Evolutionary conservation across 495 filamentous ascomycete genomes (phyloP), one percentile per base, ranked within the genome.

Genomic region (Glarea lozoyensis): DNA sequence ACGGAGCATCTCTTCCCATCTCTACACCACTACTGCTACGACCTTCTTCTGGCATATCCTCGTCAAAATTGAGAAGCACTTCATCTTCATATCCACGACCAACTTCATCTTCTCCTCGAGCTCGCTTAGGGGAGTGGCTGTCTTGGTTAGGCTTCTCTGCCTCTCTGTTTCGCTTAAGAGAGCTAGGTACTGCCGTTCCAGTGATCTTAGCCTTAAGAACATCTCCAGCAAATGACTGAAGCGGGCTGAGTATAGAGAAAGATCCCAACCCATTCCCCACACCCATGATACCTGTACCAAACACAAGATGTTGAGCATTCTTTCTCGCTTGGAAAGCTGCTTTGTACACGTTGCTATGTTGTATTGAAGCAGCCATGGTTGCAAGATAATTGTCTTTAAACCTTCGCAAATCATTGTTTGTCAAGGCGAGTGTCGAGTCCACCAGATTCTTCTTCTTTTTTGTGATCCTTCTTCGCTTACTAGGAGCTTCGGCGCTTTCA

Each of bases 1-100:
- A 62, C 1, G 69, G 68, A 4, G 75, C 79, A 18, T 79, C 69
- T 38, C 81, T 75, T 4, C 72, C 78, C 20, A 80, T 55, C 59
- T 86, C 82, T 22, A 79, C 24, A 20, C 40, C 40, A 20, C 58
- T 34, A 42, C 49, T 10, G n/a, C 58, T 10, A 42, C 38, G 2
- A 52, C 15, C 35, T 11, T 47, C 52, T 29, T 7, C 25, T 7
- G 7, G 25, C 58, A 6, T 46, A 42, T 63, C 58, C n/a, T 56
- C 66, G 39, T 70, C 63, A 15, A 69, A 58, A 9, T 57, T 39
- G 2, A 55, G 40, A 13, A 55, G 42, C 13, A 53, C 17, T 23
- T 52, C 54, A n/a, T 60, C 67, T 19, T 62, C 64, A n/a, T 62
- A 67, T 4, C 68, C 43, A 25, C 73, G 60, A 10, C 70, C 66